These are phyloP conservation scores for Aureobasidium namibiae DNA, from an alignment of 2,329 filamentous ascomycete genomes.

Conservation along the genomic window DNA sequence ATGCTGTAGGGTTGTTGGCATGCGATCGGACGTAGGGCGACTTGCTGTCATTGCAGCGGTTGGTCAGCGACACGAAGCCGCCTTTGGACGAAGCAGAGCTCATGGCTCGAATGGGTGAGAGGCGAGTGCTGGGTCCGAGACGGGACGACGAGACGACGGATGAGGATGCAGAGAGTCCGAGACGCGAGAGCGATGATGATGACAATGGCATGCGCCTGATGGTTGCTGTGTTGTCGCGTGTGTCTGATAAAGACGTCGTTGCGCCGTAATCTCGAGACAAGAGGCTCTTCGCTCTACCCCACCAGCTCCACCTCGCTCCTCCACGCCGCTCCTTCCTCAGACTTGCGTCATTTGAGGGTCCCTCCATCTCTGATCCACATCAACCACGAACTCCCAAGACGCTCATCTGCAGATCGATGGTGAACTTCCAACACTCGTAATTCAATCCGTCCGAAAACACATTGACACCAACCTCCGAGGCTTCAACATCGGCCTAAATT, in stretches of 20 bases:
- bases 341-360: background rate
- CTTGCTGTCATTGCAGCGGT: constrained; percentile 52
- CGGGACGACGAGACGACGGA: background rate
- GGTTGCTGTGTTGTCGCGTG: background rate
- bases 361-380: no score
- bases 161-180: background rate
- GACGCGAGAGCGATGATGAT: no score
- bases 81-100: background rate
- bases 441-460: background rate
- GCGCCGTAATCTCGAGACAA: background rate
- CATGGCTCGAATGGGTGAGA: background rate
- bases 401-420: no score
- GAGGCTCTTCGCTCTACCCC: background rate
- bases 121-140: background rate
- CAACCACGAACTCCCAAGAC: background rate
- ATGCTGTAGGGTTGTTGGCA: constrained; percentile 73
- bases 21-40: constrained; percentile 67
- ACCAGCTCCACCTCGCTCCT: background rate
- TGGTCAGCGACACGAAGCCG: constrained; percentile 25
- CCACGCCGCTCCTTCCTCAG: no score
- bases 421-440: no score
- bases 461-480: background rate
- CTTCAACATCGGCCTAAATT: no score
- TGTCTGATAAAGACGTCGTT: background rate
- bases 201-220: constrained; percentile 8